Evolutionary conservation across 164 flowering plant species (phyloP).

Genomic region (Sedum album): DNA sequence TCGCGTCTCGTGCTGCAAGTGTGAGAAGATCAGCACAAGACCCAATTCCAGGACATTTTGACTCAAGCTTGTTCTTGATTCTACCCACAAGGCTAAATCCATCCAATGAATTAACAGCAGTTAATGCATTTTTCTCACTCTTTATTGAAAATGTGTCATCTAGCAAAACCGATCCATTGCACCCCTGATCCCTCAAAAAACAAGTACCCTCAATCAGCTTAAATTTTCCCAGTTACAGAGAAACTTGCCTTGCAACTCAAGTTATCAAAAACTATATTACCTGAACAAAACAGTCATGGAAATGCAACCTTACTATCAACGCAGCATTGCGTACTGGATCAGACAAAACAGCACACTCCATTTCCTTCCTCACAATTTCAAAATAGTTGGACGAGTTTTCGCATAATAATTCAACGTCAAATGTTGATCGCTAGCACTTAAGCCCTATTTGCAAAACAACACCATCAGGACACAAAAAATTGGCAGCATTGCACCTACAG

Average conservation of each 20-base stretch:
- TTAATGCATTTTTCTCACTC: constrained; percentile 71
- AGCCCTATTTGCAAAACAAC: constrained; percentile 10
- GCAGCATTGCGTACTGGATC: constrained; percentile 85
- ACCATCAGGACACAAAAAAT: constrained; percentile 12
- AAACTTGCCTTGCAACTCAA: neutral
- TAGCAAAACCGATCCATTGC: constrained; percentile 82
- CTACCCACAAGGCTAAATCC: constrained; percentile 64
- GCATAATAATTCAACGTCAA: constrained; percentile 67
- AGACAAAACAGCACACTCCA: constrained; percentile 72
- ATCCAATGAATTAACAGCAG: constrained; percentile 46
- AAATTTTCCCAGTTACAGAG: neutral
- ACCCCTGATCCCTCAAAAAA: constrained; percentile 46
- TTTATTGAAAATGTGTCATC: constrained; percentile 65
- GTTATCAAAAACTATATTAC: constrained; percentile 19
- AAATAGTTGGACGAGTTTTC: constrained; percentile 50
- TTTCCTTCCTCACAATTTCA: constrained; percentile 53
- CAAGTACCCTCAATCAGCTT: neutral
- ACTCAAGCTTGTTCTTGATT: constrained; percentile 75
- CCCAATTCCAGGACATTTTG: constrained; percentile 81
- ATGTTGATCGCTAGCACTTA: constrained; percentile 37
- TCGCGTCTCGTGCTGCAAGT: constrained; percentile 91
- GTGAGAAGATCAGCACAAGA: constrained; percentile 92
- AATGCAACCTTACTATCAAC: constrained; percentile 57
- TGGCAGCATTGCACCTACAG: constrained; percentile 14
- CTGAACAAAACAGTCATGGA: constrained; percentile 97